Base-by-base conservation (phyloP, 2,329 filamentous ascomycete genomes). In the Microsporum audouinii region DNA sequence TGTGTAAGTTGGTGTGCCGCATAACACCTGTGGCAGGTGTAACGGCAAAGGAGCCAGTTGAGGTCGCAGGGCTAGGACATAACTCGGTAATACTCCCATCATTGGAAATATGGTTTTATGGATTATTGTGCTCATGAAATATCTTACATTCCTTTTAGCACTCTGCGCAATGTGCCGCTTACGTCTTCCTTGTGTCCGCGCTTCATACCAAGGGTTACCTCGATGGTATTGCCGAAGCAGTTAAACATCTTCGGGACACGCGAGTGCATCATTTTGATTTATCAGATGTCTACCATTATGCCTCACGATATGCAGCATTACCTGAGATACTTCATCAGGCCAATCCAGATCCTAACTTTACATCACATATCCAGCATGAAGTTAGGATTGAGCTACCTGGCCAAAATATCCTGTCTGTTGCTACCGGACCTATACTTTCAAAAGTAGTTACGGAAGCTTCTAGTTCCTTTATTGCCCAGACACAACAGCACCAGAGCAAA, bases 231-330 rank as follows among this genome's bases (percentile, higher is more conserved):
- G 36, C 6, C 5, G 8, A 39, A 31, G 7, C 36, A 1, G 6
- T 41, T n/a, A 57, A 57, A 27, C 2, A 27, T n/a, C 17, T n/a
- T 27, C 36, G 34, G 39, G 39, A 41, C 23, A 39, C 10, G 17
- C n/a, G 36, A 41, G 43, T n/a, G 3, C 34, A 36, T 12, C 58
- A 17, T 7, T 36, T 36, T 36, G 27, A 36, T 31, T 39, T 57
- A 49, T 63, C 66, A 47, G 71, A 74, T 63, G 69, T 78, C 23
- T 78, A 75, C 66, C 74, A 77, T 61, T 77, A 76, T 66, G 74
- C 74, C 39, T 75, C 76, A 1, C 67, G 70, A 33, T 75, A 71
- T 62, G 73, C 72, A 41, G 60, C 65, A 1, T 62, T 75, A 17
- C 76, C 76, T 8, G 57, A 62, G 2, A 59, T 63, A 29, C 57